These are phyloP conservation scores for Calonectria multiphialidica DNA, from an alignment of 2,329 filamentous ascomycete genomes.

Conservation along the genomic window DNA sequence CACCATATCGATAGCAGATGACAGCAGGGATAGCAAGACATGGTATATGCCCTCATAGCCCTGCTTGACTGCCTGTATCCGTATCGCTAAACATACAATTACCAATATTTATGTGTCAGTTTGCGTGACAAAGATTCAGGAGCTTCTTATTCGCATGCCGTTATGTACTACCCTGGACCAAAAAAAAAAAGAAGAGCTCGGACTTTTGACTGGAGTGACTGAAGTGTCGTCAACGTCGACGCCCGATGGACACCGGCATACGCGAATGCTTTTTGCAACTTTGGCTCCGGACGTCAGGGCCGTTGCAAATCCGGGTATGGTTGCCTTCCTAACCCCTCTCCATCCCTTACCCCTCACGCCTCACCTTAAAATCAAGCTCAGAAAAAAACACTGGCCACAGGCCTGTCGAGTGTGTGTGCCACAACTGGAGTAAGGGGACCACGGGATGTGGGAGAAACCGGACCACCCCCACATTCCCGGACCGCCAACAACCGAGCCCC, in stretches of 20 bases:
- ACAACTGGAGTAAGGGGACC: not conserved
- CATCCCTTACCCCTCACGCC: not conserved
- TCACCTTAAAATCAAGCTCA: not conserved
- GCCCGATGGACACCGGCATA: too few species aligned
- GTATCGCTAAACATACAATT: not conserved
- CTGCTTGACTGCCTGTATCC: not conserved
- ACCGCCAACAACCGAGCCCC: not conserved
- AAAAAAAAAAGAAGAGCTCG: too few species aligned
- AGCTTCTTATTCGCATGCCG: not conserved
- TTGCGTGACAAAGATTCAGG: not conserved
- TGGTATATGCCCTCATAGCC: not conserved
- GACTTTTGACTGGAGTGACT: too few species aligned
- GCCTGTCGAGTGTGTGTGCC: not conserved
- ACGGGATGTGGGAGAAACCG: constrained; percentile 15
- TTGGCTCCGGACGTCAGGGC: not conserved
- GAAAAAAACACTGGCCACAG: not conserved
- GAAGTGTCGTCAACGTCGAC: too few species aligned
- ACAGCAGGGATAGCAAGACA: not conserved
- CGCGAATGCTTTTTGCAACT: not conserved
- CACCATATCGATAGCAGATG: not conserved
- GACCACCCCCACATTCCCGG: not conserved
- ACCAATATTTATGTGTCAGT: not conserved
- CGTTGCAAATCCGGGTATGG: not conserved
- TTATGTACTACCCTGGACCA: not conserved
- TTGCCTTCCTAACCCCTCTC: not conserved